Evolutionary conservation across 257 asterid genomes (phyloP).

Genomic region (Eucommia ulmoides): DNA sequence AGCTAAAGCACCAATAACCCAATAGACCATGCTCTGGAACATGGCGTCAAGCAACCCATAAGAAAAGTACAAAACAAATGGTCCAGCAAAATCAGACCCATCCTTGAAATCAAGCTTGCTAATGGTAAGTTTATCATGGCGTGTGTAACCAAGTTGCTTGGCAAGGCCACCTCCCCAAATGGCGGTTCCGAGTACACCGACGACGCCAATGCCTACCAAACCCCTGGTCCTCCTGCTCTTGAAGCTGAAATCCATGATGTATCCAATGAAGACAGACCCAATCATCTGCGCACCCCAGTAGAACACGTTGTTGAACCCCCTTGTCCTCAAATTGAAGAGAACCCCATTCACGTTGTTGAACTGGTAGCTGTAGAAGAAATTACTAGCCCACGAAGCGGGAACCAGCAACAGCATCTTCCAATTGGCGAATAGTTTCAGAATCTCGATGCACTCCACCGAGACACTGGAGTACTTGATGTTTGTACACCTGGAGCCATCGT

Average conservation of each 20-base stretch:
- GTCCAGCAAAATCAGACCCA: constrained; percentile 65
- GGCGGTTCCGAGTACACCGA: constrained; percentile 44
- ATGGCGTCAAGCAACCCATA: constrained; percentile 90
- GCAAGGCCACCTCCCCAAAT: constrained; percentile 79
- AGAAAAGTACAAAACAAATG: constrained; percentile 67
- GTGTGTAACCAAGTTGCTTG: constrained; percentile 46
- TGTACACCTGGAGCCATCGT: constrained; percentile 69
- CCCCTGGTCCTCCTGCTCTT: constrained; percentile 59
- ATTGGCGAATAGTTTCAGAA: constrained; percentile 50
- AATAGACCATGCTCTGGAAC: constrained; percentile 90
- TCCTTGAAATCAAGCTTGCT: constrained; percentile 60
- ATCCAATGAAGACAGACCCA: constrained; percentile 62
- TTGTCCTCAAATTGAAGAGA: constrained; percentile 67
- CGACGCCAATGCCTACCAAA: constrained; percentile 41
- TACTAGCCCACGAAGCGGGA: constrained; percentile 93
- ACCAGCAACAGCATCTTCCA: constrained; percentile 82
- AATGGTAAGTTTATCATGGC: constrained; percentile 19
- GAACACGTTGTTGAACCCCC: constrained; percentile 58
- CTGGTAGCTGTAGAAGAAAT: constrained; percentile 84
- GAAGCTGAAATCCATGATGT: constrained; percentile 49
- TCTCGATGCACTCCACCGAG: constrained; percentile 32
- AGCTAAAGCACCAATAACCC: constrained; percentile 85
- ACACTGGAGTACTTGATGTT: constrained; percentile 65
- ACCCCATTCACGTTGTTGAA: constrained; percentile 73
- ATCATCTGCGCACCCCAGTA: constrained; percentile 91